These are phyloP conservation scores for Cryptococcus sp. DNA, from an alignment of 1,284 basidiomycete species.

Conservation along the genomic window DNA sequence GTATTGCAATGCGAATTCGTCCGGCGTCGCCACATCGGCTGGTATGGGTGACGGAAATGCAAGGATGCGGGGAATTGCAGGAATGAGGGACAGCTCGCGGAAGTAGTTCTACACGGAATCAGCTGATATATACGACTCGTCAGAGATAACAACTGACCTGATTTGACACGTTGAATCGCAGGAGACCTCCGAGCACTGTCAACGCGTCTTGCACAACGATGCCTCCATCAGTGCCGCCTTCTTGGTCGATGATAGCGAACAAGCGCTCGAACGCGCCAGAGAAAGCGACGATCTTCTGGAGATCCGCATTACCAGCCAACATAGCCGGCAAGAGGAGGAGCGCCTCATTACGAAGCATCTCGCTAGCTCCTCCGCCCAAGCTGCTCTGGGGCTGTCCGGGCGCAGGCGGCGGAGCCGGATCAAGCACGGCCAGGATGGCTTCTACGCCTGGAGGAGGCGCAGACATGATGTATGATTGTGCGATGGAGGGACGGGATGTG, in stretches of 20 bases:
- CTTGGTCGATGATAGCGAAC: constrained; percentile 81
- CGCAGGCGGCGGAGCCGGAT: constrained; percentile 37
- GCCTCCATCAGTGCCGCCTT: constrained; percentile 91
- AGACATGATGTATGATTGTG: constrained; percentile 83
- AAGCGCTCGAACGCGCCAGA: constrained; percentile 96
- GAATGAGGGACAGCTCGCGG: constrained; percentile 84
- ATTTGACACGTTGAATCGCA: constrained; percentile 93
- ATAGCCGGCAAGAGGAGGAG: constrained; percentile 81
- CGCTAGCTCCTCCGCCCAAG: constrained; percentile 48
- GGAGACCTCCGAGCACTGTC: constrained; percentile 76
- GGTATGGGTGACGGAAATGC: constrained; percentile 75
- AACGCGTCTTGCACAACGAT: constrained; percentile 84
- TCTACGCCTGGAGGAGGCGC: constrained; percentile 50
- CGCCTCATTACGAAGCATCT: constrained; percentile 62
- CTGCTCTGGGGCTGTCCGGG: constrained; percentile 13
- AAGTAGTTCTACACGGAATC: constrained; percentile 80
- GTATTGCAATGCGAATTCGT: constrained; percentile 92
- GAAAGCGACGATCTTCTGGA: constrained; percentile 96
- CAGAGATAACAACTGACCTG: constrained; percentile 62
- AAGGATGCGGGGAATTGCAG: constrained; percentile 76
- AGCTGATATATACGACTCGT: background rate
- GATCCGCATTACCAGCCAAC: constrained; percentile 83
- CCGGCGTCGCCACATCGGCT: constrained; percentile 69
- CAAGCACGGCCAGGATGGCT: constrained; percentile 47
- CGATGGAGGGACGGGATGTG: constrained; percentile 72